A percentile compares a stretch with the other conserved stretches of the same genome.
Evolutionary conservation across 1,139 yeast species (phyloP).

Genomic region (Magnusiomyces suaveolens): DNA sequence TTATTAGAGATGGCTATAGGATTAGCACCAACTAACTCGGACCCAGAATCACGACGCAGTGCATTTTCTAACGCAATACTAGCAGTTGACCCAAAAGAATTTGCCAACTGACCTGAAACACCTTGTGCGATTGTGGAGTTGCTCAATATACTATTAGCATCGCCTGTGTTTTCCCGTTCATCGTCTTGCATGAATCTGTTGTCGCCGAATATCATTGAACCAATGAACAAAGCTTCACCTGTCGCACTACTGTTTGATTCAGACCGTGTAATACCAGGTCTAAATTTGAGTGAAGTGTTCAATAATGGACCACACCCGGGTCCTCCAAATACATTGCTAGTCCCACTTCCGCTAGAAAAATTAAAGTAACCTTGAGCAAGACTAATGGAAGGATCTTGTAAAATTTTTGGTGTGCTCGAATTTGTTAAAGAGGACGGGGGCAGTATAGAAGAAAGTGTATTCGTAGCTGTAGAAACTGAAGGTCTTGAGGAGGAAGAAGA

Average conservation of each 20-base stretch:
- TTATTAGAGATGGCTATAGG: not conserved
- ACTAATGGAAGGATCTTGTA: conserved; percentile 25
- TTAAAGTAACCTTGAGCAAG: conserved; percentile 28
- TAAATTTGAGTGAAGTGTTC: not conserved
- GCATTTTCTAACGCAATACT: not conserved
- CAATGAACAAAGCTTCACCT: conserved; percentile 14
- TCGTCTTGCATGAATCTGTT: conserved; percentile 7
- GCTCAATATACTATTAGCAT: not conserved
- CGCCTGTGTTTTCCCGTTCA: conserved; percentile 8
- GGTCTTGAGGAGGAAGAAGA: not conserved
- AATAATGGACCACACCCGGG: not conserved
- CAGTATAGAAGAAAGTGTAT: conserved; percentile 1
- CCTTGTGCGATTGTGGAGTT: not conserved
- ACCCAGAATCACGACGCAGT: conserved; percentile 5
- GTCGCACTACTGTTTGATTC: conserved; percentile 13
- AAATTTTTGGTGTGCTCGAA: conserved; percentile 8
- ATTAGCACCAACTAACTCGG: not conserved
- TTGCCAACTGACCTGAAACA: not conserved
- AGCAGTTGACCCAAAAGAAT: not conserved
- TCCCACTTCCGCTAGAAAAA: conserved; percentile 11
- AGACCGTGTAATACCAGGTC: conserved; percentile 8
- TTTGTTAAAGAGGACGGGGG: conserved; percentile 10
- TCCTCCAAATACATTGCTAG: not conserved
- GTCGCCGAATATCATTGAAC: conserved; percentile 10
- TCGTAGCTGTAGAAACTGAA: not conserved